phyloP scores from a whole-genome alignment of 345 rosid genomes.

The Eucalyptus regnans region DNA sequence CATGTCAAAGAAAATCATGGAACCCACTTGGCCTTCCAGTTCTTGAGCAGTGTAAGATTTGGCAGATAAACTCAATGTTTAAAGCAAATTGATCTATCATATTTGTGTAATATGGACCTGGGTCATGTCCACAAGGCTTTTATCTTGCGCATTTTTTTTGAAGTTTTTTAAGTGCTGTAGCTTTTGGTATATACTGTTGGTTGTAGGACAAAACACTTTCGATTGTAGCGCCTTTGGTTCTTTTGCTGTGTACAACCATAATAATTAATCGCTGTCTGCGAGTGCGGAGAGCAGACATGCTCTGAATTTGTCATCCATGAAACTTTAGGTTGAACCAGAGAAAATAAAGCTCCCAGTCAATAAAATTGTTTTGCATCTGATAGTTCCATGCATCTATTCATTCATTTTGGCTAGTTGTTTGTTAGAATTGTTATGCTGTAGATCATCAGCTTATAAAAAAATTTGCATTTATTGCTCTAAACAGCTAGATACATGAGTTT shows the following conservation, averaged over 20 bases:
- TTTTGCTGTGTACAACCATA: not conserved
- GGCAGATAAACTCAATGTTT: not conserved
- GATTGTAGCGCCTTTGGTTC: not conserved
- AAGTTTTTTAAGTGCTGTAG: not conserved
- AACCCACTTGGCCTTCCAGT: slow-evolving; percentile 69
- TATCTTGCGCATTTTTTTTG: not conserved
- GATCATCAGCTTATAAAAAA: not conserved
- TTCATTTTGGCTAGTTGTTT: not conserved
- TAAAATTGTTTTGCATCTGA: not conserved
- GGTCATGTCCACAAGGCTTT: not conserved
- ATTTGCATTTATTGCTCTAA: not conserved
- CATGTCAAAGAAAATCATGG: slow-evolving; percentile 84
- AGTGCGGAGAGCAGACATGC: not conserved
- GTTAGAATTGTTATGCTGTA: not conserved
- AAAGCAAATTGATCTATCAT: not conserved
- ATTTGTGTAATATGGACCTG: not conserved
- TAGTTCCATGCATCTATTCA: not conserved
- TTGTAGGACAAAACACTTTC: not conserved
- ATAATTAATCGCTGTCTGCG: not conserved
- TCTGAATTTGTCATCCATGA: not conserved
- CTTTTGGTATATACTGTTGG: not conserved
- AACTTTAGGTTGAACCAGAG: not conserved
- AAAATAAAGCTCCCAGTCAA: not conserved
- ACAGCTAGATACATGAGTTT: not conserved
- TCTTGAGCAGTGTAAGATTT: slow-evolving; percentile 67